Conservation (phyloP, 139 green algal genomes). For the Micractinium sp. region DNA sequence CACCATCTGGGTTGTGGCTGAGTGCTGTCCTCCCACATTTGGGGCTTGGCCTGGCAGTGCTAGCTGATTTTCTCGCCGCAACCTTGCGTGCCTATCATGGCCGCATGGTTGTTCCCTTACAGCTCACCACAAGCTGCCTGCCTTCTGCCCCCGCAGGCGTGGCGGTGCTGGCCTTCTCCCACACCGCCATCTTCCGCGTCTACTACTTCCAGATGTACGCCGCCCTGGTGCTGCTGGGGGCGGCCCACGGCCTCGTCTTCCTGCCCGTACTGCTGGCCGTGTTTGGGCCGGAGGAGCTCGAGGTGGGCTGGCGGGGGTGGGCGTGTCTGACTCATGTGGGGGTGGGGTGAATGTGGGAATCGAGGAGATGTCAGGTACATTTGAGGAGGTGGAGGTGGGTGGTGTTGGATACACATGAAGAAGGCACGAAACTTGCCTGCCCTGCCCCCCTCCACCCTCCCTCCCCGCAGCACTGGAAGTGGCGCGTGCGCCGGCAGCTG, state of each 20-base stretch:
- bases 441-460: neutral
- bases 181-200: slow-evolving; percentile 78
- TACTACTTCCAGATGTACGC: slow-evolving; percentile 88
- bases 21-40: too few relatives aligned
- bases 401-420: neutral
- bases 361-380: too few relatives aligned
- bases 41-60: too few relatives aligned
- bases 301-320: neutral
- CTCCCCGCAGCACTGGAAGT: slow-evolving; percentile 21
- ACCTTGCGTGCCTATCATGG: too few relatives aligned
- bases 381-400: neutral
- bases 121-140: neutral
- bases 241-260: slow-evolving; percentile 87
- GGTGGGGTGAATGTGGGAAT: neutral
- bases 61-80: too few relatives aligned
- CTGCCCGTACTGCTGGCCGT: slow-evolving; percentile 83
- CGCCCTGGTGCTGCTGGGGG: slow-evolving; percentile 84
- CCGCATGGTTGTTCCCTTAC: neutral
- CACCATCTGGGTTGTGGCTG: neutral
- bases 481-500: neutral
- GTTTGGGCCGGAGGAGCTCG: slow-evolving; percentile 55
- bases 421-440: neutral
- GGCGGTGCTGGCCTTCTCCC: slow-evolving; percentile 76
- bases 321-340: neutral
- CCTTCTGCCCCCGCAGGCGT: slow-evolving; percentile 60